Base-by-base conservation (phyloP, 1,284 basidiomycete species). In the Puccinia coronata region DNA sequence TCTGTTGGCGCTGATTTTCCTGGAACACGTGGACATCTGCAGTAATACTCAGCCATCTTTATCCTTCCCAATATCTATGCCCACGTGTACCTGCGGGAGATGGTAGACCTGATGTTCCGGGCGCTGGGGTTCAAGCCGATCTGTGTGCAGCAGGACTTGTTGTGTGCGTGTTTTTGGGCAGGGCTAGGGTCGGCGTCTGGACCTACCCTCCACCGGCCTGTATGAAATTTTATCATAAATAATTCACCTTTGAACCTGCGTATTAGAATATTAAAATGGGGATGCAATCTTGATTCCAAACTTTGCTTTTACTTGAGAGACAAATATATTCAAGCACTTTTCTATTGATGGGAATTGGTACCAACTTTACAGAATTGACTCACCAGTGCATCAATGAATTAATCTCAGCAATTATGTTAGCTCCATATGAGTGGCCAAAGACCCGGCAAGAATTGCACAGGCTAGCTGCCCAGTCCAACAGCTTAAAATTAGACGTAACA, bases 61-160 rank as follows among this genome's bases (percentile, higher is more conserved):
- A n/a, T n/a, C n/a, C n/a, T n/a, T n/a, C n/a, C n/a, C n/a, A n/a
- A n/a, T n/a, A n/a, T n/a, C n/a, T n/a, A n/a, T n/a, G n/a, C n/a
- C n/a, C n/a, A n/a, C n/a, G n/a, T n/a, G n/a, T n/a, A n/a, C n/a
- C n/a, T n/a, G n/a, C n/a, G n/a, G n/a, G n/a, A n/a, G n/a, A n/a
- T n/a, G n/a, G n/a, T n/a, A n/a, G 82, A 9, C 83, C 84, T 4
- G 36, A 51, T 43, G 71, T 63, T 77, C 57, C 78, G 77, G 51
- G 75, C 79, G 4, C 82, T 82, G 18, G 76, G 82, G n/a, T 79
- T 82, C 25, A 82, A 82, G 84, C 83, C 53, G 85, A 86, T 31
- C 82, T 85, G 77, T 85, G 85, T 82, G 82, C 85, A 47, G 84
- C 84, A 36, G 82, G 85, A 20, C 85, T 86, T 83, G 85, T 86